Base-by-base conservation (phyloP, 2,329 filamentous ascomycete species). In the Spiromastix sp. region DNA sequence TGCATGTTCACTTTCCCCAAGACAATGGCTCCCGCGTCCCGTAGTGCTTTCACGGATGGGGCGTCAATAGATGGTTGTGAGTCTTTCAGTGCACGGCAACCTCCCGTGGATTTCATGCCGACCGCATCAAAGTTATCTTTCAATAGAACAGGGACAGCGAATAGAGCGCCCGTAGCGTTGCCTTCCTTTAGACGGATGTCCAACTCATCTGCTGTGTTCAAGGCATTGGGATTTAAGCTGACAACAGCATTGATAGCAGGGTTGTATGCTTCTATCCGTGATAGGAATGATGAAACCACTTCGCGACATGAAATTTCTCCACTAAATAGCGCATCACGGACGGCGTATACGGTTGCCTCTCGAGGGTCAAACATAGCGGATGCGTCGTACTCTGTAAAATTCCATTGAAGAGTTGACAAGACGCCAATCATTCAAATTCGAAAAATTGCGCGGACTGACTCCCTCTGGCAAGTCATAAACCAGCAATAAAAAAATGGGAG, bases 91-190 rank as follows among this genome's bases (percentile, higher is more conserved):
- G 64, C 69, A 5, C 66, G 45, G 40, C 61, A 69, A 4, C 66
- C 72, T 0, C 69, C 74, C 0, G 74, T 79, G 1, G 76, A 80
- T 28, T 66, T 66, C 54, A 75, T 67, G 13, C 66, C 64, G 0
- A 51, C 43, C 0, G 72, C 71, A 37, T 77, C 68, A 48, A 69
- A 77, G 47, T 79, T 81, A 54, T 81, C 77, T 50, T 81, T 81
- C 4, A 80, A 54, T 4, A 81, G 48, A 9, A 78, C 52, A 0
- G 77, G 76, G 12, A 81, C 61, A 48, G 76, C 77, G 50, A 79
- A 74, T 1, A 81, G 57, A 1, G 64, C 48, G 1, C 65, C 68
- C 0, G 65, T 67, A 16, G 60, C 56, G 47, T 75, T 72, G 3
- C 67, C 66, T 2, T 10, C 17, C 11, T 4, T 11, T 16, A 26